Conservation (phyloP, 139 green algal genomes). For the Chlamydomonas sphaeroides region DNA sequence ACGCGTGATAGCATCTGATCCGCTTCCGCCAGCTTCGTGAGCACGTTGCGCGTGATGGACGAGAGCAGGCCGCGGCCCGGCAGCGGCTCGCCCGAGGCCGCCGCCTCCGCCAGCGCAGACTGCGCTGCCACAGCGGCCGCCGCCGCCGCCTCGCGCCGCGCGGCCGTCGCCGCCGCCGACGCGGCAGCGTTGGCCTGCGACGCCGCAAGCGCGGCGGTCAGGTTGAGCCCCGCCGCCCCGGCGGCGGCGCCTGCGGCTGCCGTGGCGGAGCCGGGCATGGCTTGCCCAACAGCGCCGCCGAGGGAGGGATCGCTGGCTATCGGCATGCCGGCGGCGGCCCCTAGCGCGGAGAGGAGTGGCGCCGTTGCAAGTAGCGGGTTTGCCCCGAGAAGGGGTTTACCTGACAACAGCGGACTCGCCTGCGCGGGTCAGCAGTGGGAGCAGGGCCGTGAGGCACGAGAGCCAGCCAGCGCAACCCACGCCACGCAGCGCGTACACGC, state of each 20-base stretch:
- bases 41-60: conserved; percentile 12
- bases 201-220: too few relatives aligned
- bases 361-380: neutral
- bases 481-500: too few relatives aligned
- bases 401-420: neutral
- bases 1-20: conserved; percentile 11
- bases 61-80: neutral
- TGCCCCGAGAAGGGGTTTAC: neutral
- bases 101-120: neutral
- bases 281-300: too few relatives aligned
- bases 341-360: conserved; percentile 2
- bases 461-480: too few relatives aligned
- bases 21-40: conserved; percentile 20
- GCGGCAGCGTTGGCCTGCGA: too few relatives aligned
- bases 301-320: too few relatives aligned
- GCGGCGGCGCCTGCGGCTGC: neutral
- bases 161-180: too few relatives aligned
- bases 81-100: neutral
- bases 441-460: too few relatives aligned
- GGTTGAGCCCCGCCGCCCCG: too few relatives aligned
- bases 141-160: neutral
- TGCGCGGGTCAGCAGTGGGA: too few relatives aligned
- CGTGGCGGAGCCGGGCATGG: too few relatives aligned
- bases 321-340: neutral
- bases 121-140: neutral